These are phyloP conservation scores for Pyrrhoderma noxium DNA, from an alignment of 1,284 basidiomycete species.

Conservation along the genomic window DNA sequence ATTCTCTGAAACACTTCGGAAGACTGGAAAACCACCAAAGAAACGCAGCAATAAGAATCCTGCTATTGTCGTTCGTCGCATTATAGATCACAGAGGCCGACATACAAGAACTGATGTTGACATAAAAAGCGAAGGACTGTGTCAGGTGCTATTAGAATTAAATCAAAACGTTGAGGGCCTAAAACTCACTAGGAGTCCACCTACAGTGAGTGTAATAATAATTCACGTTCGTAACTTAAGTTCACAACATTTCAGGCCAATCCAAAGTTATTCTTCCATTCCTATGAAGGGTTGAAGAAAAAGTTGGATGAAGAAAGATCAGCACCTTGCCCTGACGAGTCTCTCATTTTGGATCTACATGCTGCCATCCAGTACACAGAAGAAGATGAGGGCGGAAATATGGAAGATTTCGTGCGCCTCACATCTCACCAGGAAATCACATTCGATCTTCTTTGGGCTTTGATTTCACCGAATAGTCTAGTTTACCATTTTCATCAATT, in stretches of 20 bases:
- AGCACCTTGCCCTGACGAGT: constrained; percentile 30
- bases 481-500: constrained; percentile 45
- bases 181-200: background rate
- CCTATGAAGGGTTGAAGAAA: constrained; percentile 38
- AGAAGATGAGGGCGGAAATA: constrained; percentile 39
- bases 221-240: background rate
- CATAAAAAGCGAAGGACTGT: constrained; percentile 4
- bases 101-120: background rate
- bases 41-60: no score
- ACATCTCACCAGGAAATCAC: constrained; percentile 47
- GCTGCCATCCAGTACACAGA: constrained; percentile 39
- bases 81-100: no score
- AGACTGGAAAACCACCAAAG: no score
- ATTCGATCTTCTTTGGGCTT: constrained; percentile 44
- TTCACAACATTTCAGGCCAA: constrained; percentile 30
- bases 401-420: constrained; percentile 38
- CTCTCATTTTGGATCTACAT: constrained; percentile 34
- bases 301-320: constrained; percentile 30
- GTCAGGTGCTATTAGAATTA: background rate
- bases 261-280: constrained; percentile 49
- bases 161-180: background rate
- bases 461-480: constrained; percentile 43
- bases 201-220: background rate
- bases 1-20: no score
- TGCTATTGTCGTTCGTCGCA: no score